phyloP scores from a whole-genome alignment of 305 asterid species.

The Fraxinus angustifolia region DNA sequence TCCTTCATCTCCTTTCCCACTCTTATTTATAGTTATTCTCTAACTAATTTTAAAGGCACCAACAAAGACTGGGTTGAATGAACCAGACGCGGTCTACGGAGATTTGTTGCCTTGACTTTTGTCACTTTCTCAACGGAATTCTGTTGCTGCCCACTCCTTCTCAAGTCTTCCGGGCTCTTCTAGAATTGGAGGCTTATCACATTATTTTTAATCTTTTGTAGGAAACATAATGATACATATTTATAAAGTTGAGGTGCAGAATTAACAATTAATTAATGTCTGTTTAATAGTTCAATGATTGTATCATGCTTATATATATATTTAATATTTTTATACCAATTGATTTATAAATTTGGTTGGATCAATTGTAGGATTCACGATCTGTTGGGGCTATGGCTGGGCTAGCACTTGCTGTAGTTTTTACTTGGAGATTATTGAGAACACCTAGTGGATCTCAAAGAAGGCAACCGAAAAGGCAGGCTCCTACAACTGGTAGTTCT shows the following conservation, averaged over 20 bases:
- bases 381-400: conserved; percentile 83
- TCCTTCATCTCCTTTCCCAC: neutral
- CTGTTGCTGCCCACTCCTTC: too few species aligned
- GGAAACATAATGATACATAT: neutral
- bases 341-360: conserved; percentile 1
- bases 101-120: too few species aligned
- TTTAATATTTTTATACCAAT: neutral
- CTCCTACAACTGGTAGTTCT: conserved; percentile 43
- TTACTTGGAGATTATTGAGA: conserved; percentile 82
- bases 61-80: too few species aligned
- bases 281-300: neutral
- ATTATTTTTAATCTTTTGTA: neutral
- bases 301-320: neutral
- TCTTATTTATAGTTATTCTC: too few species aligned
- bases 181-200: too few species aligned
- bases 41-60: too few species aligned
- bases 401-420: conserved; percentile 69
- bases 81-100: too few species aligned
- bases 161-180: too few species aligned
- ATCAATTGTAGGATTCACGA: conserved; percentile 59
- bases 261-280: neutral
- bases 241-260: neutral
- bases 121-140: too few species aligned
- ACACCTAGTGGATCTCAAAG: conserved; percentile 60
- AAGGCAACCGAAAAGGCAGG: conserved; percentile 68